Conservation (phyloP, 495 filamentous ascomycete genomes). For the Polyplosphaeria fusca region DNA sequence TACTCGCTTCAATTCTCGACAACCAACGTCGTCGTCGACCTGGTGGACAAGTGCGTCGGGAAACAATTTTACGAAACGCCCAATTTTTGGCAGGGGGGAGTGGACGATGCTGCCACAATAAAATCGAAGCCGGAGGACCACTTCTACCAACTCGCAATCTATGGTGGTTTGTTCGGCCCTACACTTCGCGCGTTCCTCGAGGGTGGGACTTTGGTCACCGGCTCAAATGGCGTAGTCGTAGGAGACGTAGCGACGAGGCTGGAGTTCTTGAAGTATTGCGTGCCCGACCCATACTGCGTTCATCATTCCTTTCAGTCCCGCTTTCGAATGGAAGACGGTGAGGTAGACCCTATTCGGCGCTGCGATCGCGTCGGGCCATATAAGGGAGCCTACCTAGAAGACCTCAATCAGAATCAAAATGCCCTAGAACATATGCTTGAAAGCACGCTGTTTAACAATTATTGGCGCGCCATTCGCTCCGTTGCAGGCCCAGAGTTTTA, state of each 20-base stretch:
- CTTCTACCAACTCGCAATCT: neutral
- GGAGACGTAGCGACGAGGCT: neutral
- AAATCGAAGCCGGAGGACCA: neutral
- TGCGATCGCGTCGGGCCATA: neutral
- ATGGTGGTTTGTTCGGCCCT: neutral
- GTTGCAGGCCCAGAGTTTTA: neutral
- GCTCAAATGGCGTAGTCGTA: neutral
- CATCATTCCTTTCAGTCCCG: too few relatives aligned
- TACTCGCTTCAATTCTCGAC: neutral
- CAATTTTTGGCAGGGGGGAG: neutral
- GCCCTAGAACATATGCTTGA: neutral
- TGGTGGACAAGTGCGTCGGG: neutral
- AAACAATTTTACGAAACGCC: neutral
- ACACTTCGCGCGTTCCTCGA: neutral
- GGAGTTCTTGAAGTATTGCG: neutral
- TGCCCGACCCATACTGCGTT: neutral
- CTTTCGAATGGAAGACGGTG: neutral
- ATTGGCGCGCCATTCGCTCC: neutral
- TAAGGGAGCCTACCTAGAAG: neutral
- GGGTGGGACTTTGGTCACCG: neutral
- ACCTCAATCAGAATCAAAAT: neutral
- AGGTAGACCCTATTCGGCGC: neutral
- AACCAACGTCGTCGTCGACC: neutral
- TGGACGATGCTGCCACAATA: neutral
- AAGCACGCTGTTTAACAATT: neutral